phyloP scores from a whole-genome alignment of 257 asterid genomes.

The Primulina tabacum region DNA sequence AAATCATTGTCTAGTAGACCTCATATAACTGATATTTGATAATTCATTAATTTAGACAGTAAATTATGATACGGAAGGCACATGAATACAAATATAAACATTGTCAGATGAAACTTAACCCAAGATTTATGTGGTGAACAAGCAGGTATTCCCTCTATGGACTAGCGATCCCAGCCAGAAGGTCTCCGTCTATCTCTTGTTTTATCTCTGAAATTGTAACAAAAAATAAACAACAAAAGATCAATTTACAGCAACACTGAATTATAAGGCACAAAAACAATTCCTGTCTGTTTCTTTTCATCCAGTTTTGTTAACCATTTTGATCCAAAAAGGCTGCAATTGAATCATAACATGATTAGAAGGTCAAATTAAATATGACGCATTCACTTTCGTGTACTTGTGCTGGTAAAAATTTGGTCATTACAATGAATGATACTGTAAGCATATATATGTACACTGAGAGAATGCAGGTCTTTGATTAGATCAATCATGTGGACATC shows the following conservation, averaged over 20 bases:
- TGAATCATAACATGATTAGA: background rate
- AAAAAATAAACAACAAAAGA: background rate
- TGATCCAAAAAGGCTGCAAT: background rate
- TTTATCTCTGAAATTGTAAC: conserved; percentile 51
- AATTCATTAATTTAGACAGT: conserved; percentile 17
- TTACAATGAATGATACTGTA: background rate
- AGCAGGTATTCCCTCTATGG: conserved; percentile 7
- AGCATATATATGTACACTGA: too few relatives aligned
- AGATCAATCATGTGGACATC: too few relatives aligned
- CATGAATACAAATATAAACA: conserved; percentile 27
- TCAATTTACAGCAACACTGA: conserved; percentile 11
- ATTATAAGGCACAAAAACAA: background rate
- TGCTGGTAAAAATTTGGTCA: background rate
- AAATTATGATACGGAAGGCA: conserved; percentile 9
- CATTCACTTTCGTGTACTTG: background rate
- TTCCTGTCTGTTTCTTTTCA: background rate
- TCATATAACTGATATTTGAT: conserved; percentile 1
- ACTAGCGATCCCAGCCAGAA: conserved; percentile 90
- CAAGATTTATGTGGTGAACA: conserved; percentile 7
- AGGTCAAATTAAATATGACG: background rate
- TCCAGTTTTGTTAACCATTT: background rate
- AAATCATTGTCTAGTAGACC: background rate
- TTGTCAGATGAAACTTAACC: conserved; percentile 17
- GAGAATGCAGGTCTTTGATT: too few relatives aligned
- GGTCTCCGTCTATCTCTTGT: conserved; percentile 87